Evolutionary conservation across 2,329 filamentous ascomycete genomes (phyloP).

Genomic region (Fusarium succisae): DNA sequence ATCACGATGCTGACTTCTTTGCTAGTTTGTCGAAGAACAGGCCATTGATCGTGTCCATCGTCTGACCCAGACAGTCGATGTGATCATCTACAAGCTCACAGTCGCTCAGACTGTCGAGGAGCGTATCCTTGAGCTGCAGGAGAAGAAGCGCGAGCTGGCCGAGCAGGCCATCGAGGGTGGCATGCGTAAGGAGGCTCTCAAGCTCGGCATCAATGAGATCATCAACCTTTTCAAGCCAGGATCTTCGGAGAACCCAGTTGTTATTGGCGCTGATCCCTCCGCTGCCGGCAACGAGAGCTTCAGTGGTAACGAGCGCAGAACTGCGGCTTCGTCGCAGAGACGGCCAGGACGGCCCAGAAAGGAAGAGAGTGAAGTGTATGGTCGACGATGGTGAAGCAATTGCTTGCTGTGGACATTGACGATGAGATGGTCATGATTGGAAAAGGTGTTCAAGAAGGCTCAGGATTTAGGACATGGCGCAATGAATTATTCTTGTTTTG

Average conservation of each 20-base stretch:
- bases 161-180: constrained; percentile 88
- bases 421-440: neutral
- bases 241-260: constrained; percentile 31
- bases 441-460: constrained; percentile 6
- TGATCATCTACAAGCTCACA: constrained; percentile 94
- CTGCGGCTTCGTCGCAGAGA: constrained; percentile 39
- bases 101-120: constrained; percentile 89
- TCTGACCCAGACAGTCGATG: constrained; percentile 95
- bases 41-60: constrained; percentile 98
- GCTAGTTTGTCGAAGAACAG: constrained; percentile 96
- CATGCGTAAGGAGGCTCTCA: constrained; percentile 76
- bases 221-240: constrained; percentile 86
- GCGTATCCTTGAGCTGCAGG: constrained; percentile 91
- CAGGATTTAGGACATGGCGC: constrained; percentile 4
- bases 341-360: constrained; percentile 36
- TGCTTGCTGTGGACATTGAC: neutral
- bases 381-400: constrained; percentile 29
- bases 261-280: constrained; percentile 35
- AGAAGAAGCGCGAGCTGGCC: constrained; percentile 92
- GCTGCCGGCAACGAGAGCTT: constrained; percentile 17
- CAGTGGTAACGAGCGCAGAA: constrained; percentile 33
- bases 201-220: constrained; percentile 93
- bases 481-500: neutral
- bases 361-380: constrained; percentile 34
- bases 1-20: constrained; percentile 6